A percentile compares a stretch with the other conserved stretches of the same genome.
These are phyloP conservation scores for Ganoderma sinense DNA, from an alignment of 1,284 basidiomycete genomes.

Conservation along the genomic window DNA sequence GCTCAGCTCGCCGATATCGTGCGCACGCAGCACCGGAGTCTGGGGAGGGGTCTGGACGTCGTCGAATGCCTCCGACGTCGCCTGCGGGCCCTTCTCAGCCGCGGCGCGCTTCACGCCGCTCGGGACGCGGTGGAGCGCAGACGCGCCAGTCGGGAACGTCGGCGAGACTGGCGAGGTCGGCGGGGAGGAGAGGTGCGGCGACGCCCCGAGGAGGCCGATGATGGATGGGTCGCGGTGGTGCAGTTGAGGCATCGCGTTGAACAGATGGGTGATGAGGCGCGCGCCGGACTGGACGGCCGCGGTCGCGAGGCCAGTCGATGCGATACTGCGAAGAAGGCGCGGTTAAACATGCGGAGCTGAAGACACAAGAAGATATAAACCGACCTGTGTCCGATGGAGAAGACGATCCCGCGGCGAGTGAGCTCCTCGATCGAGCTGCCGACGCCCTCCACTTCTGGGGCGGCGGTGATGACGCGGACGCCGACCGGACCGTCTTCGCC, in stretches of 20 bases:
- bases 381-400: slow-evolving; percentile 89
- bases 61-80: slow-evolving; percentile 69
- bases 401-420: slow-evolving; percentile 71
- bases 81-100: slow-evolving; percentile 35
- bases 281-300: slow-evolving; percentile 76
- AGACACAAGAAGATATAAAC: neutral
- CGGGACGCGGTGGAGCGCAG: slow-evolving; percentile 29
- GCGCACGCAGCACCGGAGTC: slow-evolving; percentile 50
- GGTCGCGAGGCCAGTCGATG: slow-evolving; percentile 72
- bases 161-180: slow-evolving; percentile 35
- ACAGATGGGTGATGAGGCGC: slow-evolving; percentile 88
- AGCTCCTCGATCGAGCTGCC: slow-evolving; percentile 72
- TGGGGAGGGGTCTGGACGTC: slow-evolving; percentile 67
- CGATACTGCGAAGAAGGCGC: slow-evolving; percentile 50
- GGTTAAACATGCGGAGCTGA: neutral
- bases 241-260: slow-evolving; percentile 92
- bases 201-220: slow-evolving; percentile 86
- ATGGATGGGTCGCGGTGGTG: slow-evolving; percentile 88
- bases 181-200: slow-evolving; percentile 62
- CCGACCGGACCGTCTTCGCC: slow-evolving; percentile 52
- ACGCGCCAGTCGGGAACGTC: slow-evolving; percentile 14
- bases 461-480: slow-evolving; percentile 86
- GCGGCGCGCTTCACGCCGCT: slow-evolving; percentile 33
- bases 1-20: slow-evolving; percentile 34
- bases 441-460: slow-evolving; percentile 87